Conservation (phyloP, 208 protist genomes). For the Crithidia bombi region DNA sequence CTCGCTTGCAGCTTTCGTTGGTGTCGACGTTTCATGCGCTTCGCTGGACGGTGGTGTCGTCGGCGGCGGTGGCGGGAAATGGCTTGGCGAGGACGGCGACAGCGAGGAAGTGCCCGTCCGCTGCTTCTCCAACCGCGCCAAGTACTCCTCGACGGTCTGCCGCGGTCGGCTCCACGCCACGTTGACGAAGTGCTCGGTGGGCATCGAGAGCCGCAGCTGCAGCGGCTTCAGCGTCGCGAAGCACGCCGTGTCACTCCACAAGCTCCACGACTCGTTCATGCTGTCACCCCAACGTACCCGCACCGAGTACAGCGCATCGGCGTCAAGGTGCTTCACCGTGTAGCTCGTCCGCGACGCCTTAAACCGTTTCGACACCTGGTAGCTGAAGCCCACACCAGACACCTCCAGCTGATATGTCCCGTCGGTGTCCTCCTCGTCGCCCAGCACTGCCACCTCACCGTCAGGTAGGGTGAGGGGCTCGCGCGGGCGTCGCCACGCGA, state of each 20-base stretch:
- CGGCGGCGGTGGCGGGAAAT: not conserved
- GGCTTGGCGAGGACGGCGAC: not conserved
- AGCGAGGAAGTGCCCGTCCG: conserved; percentile 9
- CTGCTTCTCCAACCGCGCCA: conserved; percentile 40
- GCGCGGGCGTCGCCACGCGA: conserved; percentile 74
- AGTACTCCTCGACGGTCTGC: conserved; percentile 72
- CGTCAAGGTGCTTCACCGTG: conserved; percentile 75
- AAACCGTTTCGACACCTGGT: conserved; percentile 76
- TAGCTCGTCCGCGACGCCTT: conserved; percentile 74
- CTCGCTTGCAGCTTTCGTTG: not conserved
- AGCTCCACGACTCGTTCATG: conserved; percentile 53
- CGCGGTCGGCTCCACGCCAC: conserved; percentile 76
- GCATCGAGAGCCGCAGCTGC: conserved; percentile 42
- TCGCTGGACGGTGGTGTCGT: not conserved
- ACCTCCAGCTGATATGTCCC: conserved; percentile 86
- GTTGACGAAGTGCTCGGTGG: conserved; percentile 80
- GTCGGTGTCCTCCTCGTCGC: conserved; percentile 48
- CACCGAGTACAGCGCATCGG: conserved; percentile 79
- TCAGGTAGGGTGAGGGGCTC: conserved; percentile 62
- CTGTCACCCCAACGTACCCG: conserved; percentile 71
- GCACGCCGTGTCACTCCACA: conserved; percentile 73
- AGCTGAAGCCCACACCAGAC: conserved; percentile 60
- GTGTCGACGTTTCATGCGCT: not conserved
- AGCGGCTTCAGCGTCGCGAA: conserved; percentile 90
- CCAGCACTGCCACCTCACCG: conserved; percentile 54